Evolutionary conservation across 345 rosid genomes (phyloP).

Genomic region (Conringia planisiliqua): DNA sequence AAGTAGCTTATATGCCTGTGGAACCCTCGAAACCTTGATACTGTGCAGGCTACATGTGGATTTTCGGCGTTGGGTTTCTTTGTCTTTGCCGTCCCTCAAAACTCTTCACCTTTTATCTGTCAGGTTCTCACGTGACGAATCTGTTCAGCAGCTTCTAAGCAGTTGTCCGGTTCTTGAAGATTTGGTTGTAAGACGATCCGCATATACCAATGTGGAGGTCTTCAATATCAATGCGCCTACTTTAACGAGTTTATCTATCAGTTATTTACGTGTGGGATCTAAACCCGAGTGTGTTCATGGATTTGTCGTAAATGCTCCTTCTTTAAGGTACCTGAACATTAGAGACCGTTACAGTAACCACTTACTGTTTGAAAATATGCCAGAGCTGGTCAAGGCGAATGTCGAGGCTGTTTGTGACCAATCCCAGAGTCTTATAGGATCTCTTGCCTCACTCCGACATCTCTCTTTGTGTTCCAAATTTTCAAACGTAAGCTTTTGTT

Average conservation of each 20-base stretch:
- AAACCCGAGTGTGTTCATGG: no score
- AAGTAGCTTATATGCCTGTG: not conserved
- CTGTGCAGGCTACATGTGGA: not conserved
- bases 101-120: conserved; percentile 2
- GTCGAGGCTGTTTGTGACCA: no score
- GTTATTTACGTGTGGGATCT: no score
- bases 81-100: not conserved
- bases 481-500: not conserved
- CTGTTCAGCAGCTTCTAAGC: conserved; percentile 3
- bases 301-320: no score
- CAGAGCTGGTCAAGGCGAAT: no score
- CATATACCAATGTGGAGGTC: not conserved
- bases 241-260: not conserved
- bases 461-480: not conserved
- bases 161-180: not conserved
- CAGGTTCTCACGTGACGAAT: conserved; percentile 7
- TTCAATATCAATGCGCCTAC: not conserved
- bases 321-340: no score
- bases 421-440: not conserved
- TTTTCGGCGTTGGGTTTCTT: not conserved
- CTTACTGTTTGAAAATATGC: no score
- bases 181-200: not conserved
- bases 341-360: not conserved
- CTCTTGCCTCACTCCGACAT: not conserved
- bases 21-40: not conserved